A percentile compares a stretch with the other conserved stretches of the same genome.
These are phyloP conservation scores for Xylaria sp. DNA, from an alignment of 2,329 filamentous ascomycete species.

Conservation along the genomic window DNA sequence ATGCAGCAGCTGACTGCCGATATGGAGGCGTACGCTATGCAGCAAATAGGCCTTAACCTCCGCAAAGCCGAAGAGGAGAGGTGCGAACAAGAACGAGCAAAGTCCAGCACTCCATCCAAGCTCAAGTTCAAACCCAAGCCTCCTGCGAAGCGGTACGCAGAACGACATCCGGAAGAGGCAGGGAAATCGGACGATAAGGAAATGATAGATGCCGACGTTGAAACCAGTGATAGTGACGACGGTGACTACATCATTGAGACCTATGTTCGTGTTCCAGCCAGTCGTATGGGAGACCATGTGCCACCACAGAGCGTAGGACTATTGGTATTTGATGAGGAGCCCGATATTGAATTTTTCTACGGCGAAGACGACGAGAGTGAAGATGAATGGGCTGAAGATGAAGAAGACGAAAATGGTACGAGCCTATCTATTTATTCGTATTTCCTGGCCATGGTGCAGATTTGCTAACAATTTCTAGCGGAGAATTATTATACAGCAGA, in stretches of 20 bases:
- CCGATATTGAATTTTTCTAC: conserved; percentile 71
- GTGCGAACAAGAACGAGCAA: conserved; percentile 46
- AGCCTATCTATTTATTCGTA: neutral
- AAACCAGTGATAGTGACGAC: conserved; percentile 59
- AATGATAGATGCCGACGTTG: conserved; percentile 49
- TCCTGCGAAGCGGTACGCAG: conserved; percentile 64
- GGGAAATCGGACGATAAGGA: conserved; percentile 44
- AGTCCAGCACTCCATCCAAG: conserved; percentile 36
- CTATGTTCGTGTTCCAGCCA: conserved; percentile 70
- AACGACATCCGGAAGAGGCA: conserved; percentile 63
- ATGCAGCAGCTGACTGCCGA: conserved; percentile 48
- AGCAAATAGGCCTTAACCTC: conserved; percentile 67
- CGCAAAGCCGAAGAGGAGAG: conserved; percentile 59
- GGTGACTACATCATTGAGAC: conserved; percentile 73
- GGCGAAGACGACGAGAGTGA: conserved; percentile 71
- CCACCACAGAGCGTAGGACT: conserved; percentile 65
- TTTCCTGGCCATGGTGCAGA: neutral
- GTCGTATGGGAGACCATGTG: conserved; percentile 60
- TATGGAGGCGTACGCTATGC: conserved; percentile 63
- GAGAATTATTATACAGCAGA: conserved; percentile 84
- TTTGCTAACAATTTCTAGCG: conserved; percentile 56
- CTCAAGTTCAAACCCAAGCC: conserved; percentile 67
- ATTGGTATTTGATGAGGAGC: conserved; percentile 67
- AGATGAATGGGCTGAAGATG: conserved; percentile 66
- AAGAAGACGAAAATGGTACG: conserved; percentile 74